These are phyloP conservation scores for Nematocida sp. DNA, from an alignment of 371 early-diverging fungal genomes.

Conservation along the genomic window DNA sequence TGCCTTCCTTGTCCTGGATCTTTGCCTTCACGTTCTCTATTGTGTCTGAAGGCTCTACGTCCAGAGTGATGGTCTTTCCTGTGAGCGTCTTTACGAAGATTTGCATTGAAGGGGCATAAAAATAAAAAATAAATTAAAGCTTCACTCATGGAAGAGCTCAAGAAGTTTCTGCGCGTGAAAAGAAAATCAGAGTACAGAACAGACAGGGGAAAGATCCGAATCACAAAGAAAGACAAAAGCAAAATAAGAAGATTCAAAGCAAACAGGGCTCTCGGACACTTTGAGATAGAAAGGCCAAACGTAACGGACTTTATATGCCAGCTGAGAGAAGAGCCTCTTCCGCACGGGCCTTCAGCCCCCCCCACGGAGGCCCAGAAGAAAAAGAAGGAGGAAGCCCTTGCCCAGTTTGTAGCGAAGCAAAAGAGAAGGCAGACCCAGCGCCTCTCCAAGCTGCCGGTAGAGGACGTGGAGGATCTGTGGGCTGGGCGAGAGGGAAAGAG, in stretches of 20 bases:
- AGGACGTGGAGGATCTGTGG: slow-evolving; percentile 46
- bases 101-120: slow-evolving; percentile 67
- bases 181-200: slow-evolving; percentile 46
- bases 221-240: slow-evolving; percentile 41
- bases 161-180: slow-evolving; percentile 42
- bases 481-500: slow-evolving; percentile 3
- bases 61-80: slow-evolving; percentile 91
- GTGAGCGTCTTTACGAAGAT: slow-evolving; percentile 95
- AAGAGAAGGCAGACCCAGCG: not conserved
- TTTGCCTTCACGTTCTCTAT: slow-evolving; percentile 88
- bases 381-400: not conserved
- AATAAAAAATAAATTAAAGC: slow-evolving; percentile 39
- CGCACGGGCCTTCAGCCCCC: not conserved
- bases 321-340: slow-evolving; percentile 9
- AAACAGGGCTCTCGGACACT: slow-evolving; percentile 9
- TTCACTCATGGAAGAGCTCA: slow-evolving; percentile 21
- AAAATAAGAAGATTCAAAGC: slow-evolving; percentile 24
- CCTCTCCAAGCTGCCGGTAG: not conserved
- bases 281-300: slow-evolving; percentile 15
- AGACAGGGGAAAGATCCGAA: slow-evolving; percentile 34
- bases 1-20: slow-evolving; percentile 97
- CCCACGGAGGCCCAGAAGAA: slow-evolving; percentile 29
- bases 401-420: slow-evolving; percentile 40
- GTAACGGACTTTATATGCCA: slow-evolving; percentile 17
- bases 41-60: slow-evolving; percentile 86